Base-by-base conservation (phyloP, 2,329 filamentous ascomycete genomes). In the Apiospora malaysiana region DNA sequence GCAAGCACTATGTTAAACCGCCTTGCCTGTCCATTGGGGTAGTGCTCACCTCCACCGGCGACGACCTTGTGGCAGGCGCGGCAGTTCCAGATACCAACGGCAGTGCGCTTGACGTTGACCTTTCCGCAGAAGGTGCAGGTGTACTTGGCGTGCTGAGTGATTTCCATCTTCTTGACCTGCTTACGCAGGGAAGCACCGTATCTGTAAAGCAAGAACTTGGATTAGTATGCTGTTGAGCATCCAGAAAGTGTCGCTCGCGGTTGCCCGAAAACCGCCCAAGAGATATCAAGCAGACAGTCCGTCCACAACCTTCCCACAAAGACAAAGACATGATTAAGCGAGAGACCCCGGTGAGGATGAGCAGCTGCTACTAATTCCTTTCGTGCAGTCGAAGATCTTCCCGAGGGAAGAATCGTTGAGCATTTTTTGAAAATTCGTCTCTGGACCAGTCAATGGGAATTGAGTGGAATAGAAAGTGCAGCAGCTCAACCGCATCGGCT, bases 121-220 rank as follows among this genome's bases (percentile, higher is more conserved):
- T 98, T 98, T 83, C 95, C 95, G 91, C 68, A 69, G 68, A 69
- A 99, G 78, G 95, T 95, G 92, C 95, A 98, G 83, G 92, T 91
- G 83, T 98, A 98, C 85, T 93, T 93, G 88, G 94, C 94, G 90
- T 99, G 96, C 87, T 98, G 96, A 82, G 94, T 93, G 85, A 98
- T 93, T 92, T 98, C 96, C 93, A 98, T 97, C 93, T 98, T 98
- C 94, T 98, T 98, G 83, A 96, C 92, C 85, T 94, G 95, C 91
- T 98, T 98, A 88, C 95, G 94, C 87, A 98, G 94, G 82, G 96
- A 98, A 84, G 96, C 95, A 95, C 95, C 96, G 87, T 97, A 97
- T 91, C 94, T 95, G 79, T 77, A 69, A 72, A 73, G 70, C 71
- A 51, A 43, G 70, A 72, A 76, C 65, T 71, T 73, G 73, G 63